phyloP scores from a whole-genome alignment of 169 alveolate genomes.

The Plasmodium berghei region DNA sequence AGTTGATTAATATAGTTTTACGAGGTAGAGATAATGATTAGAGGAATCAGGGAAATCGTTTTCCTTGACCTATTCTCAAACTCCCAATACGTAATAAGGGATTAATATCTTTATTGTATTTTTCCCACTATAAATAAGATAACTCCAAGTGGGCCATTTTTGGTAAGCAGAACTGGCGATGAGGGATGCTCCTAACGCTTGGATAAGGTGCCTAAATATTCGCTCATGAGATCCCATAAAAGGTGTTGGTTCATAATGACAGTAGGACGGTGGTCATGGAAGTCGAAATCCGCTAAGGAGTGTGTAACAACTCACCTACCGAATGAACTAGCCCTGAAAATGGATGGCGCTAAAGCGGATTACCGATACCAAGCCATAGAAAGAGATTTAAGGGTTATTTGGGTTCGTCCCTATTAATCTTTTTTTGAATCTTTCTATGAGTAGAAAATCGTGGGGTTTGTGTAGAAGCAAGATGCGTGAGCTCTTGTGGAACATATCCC shows the following conservation, averaged over 20 bases:
- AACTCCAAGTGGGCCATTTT: constrained; percentile 94
- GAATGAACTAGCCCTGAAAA: constrained; percentile 93
- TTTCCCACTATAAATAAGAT: constrained; percentile 81
- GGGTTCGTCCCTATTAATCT: constrained; percentile 44
- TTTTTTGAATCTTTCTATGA: constrained; percentile 84
- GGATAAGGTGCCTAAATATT: constrained; percentile 93
- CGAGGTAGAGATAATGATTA: constrained; percentile 92
- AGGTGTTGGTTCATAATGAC: constrained; percentile 92
- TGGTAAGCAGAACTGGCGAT: constrained; percentile 95
- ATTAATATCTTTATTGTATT: background rate
- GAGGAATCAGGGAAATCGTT: constrained; percentile 88
- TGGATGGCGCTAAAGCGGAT: constrained; percentile 93
- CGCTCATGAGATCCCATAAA: constrained; percentile 93
- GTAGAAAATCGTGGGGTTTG: constrained; percentile 94
- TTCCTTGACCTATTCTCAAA: constrained; percentile 91
- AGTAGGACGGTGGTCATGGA: constrained; percentile 95
- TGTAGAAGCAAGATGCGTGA: constrained; percentile 92
- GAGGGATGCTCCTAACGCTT: constrained; percentile 94
- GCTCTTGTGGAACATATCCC: constrained; percentile 91
- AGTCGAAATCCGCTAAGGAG: constrained; percentile 95
- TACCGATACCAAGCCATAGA: constrained; percentile 90
- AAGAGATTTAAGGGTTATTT: background rate
- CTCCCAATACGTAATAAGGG: constrained; percentile 69
- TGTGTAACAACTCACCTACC: constrained; percentile 95
- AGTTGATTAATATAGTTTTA: constrained; percentile 86